Evolutionary conservation across 768 basidiomycete genomes (phyloP), one percentile per base, ranked within the genome.

Genomic region (Trametes maxima): DNA sequence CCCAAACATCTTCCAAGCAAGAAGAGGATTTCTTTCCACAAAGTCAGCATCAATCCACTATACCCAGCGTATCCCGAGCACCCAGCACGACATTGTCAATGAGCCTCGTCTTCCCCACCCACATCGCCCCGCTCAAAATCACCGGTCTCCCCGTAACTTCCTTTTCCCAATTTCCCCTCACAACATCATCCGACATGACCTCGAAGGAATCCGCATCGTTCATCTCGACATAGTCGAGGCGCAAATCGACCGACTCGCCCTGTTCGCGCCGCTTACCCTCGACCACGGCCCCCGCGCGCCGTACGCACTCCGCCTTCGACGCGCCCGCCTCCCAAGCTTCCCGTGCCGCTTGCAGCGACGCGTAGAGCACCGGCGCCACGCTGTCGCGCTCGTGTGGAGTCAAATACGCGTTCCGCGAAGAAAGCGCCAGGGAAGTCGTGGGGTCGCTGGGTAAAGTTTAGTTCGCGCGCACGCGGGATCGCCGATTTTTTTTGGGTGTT

Each of bases 1-100:
- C 11, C n/a, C 54, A 5, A 17, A 24, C 2, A 12, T 25, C 5
- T 5, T 6, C 5, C 44, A 40, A 40, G 12, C 45, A 8, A 24
- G 3, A 46, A 22, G 8, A 46, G 3, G n/a, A 2, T 33, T 33
- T 33, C 28, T 33, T 8, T 3, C 8, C 28, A 8, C 28, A 49
- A 33, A 5, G 13, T 25, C 12, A 40, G 8, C 16, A 14, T 54
- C 16, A 43, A 3, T 53, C 50, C 21, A 67, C 56, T 16, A 73
- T 67, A 5, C 70, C 70, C 24, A 73, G 47, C 33, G 43, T 57
- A 35, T 63, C 70, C 10, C 68, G 62, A 66, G 84, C 78, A 10
- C 87, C 94, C 1, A 97, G 73, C 44, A 97, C 77, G 53, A 97
- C 73, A 72, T 98, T 99, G 75, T 99, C 96, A 44, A 99, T 98